Conservation (phyloP, 1,284 basidiomycete species). For the Dichomitus squalens region DNA sequence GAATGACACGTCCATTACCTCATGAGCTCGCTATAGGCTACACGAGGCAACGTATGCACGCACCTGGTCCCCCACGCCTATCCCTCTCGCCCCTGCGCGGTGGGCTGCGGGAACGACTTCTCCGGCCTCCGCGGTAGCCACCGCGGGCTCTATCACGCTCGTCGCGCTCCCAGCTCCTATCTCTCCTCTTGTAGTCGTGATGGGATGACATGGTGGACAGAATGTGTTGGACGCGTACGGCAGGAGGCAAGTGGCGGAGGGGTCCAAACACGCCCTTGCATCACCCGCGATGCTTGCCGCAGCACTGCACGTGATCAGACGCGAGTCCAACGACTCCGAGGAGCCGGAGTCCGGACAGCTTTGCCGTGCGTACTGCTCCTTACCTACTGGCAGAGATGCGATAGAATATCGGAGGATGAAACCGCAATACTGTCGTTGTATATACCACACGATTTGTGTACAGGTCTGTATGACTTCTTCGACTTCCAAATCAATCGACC, state of each 20-base stretch:
- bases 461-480: neutral
- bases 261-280: neutral
- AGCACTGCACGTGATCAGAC: neutral
- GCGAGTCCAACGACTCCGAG: neutral
- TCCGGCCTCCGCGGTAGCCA: conserved; percentile 42
- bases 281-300: neutral
- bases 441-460: too few relatives aligned
- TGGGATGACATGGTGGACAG: conserved; percentile 48
- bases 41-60: conserved; percentile 5
- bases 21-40: neutral
- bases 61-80: conserved; percentile 44
- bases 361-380: neutral
- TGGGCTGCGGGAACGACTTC: conserved; percentile 75
- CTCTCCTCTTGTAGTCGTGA: conserved; percentile 58
- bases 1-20: neutral
- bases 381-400: too few relatives aligned
- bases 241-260: neutral
- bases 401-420: too few relatives aligned
- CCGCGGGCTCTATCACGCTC: conserved; percentile 72
- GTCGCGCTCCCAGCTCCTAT: conserved; percentile 68
- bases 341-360: neutral
- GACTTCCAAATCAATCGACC: conserved; percentile 44
- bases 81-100: conserved; percentile 49
- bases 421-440: too few relatives aligned
- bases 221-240: neutral